Conservation (phyloP, 2,329 filamentous ascomycete genomes). For the Pseudogymnoascus sp. region DNA sequence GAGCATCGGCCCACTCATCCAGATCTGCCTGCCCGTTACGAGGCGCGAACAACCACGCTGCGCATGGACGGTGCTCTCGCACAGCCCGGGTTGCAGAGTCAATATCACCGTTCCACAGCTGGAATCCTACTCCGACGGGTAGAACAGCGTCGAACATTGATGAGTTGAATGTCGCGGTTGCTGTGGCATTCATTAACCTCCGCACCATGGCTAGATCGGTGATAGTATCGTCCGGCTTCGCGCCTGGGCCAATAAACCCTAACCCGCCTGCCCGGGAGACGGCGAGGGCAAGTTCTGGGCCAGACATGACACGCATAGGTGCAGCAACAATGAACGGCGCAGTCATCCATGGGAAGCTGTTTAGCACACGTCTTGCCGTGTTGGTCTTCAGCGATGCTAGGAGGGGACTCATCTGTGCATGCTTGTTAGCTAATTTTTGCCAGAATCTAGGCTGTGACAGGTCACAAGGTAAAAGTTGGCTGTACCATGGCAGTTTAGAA, state of each 20-base stretch:
- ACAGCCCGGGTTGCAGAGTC: conserved; percentile 25
- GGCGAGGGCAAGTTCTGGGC: conserved; percentile 48
- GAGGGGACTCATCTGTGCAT: no score
- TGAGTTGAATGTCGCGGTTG: no score
- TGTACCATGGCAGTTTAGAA: no score
- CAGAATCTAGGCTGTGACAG: no score
- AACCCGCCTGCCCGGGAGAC: conserved; percentile 49
- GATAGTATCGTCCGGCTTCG: conserved; percentile 19
- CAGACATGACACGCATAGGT: conserved; percentile 59
- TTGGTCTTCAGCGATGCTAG: no score
- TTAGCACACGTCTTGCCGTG: no score
- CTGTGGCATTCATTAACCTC: conserved; percentile 9
- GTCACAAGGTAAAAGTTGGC: no score
- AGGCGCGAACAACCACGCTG: conserved; percentile 38
- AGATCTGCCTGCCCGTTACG: no score
- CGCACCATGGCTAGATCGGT: conserved; percentile 20
- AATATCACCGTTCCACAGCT: conserved; percentile 36
- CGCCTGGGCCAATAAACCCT: conserved; percentile 38
- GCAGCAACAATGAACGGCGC: conserved; percentile 53
- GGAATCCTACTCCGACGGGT: conserved; percentile 39
- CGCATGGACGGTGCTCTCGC: conserved; percentile 26
- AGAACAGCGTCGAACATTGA: conserved; percentile 18
- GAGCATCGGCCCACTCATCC: no score
- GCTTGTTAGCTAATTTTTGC: no score
- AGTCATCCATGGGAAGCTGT: conserved; percentile 49